phyloP scores from a whole-genome alignment of 1,284 basidiomycete genomes.

The Trametes versicolor region DNA sequence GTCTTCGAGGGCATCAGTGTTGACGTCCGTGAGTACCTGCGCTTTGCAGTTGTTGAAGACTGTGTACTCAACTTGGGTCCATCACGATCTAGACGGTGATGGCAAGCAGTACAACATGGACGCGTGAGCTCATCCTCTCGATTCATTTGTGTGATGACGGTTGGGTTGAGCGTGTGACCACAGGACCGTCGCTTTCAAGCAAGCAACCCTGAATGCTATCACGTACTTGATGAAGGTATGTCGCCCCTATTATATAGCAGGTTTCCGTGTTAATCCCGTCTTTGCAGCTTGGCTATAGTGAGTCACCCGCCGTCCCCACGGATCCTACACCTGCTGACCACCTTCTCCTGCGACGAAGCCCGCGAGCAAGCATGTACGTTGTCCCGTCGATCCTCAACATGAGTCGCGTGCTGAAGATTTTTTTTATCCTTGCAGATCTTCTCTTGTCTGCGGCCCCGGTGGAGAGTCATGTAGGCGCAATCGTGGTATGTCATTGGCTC shows the following conservation, averaged over 20 bases:
- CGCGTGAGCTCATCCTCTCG: conserved; percentile 55
- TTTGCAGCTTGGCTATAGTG: conserved; percentile 70
- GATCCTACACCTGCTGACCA: not conserved
- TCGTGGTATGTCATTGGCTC: conserved; percentile 61
- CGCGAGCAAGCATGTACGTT: conserved; percentile 76
- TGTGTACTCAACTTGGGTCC: not conserved
- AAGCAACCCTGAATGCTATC: conserved; percentile 81
- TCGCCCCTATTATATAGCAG: not conserved
- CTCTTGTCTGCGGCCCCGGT: conserved; percentile 80
- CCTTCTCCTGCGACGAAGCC: conserved; percentile 48
- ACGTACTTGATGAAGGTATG: conserved; percentile 77
- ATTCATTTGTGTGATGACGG: not conserved
- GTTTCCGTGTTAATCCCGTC: not conserved
- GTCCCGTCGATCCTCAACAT: no score
- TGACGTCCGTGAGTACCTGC: conserved; percentile 63
- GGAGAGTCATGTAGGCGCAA: conserved; percentile 78
- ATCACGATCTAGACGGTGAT: conserved; percentile 61
- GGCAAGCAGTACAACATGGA: conserved; percentile 84
- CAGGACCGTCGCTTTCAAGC: conserved; percentile 81
- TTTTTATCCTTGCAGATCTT: conserved; percentile 54
- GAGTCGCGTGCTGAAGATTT: not conserved
- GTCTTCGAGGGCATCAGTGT: conserved; percentile 82
- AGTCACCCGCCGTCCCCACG: conserved; percentile 38
- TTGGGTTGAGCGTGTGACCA: not conserved
- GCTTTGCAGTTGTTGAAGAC: not conserved